phyloP scores from a whole-genome alignment of 148 eudicot genomes.

The Beta vulgaris region DNA sequence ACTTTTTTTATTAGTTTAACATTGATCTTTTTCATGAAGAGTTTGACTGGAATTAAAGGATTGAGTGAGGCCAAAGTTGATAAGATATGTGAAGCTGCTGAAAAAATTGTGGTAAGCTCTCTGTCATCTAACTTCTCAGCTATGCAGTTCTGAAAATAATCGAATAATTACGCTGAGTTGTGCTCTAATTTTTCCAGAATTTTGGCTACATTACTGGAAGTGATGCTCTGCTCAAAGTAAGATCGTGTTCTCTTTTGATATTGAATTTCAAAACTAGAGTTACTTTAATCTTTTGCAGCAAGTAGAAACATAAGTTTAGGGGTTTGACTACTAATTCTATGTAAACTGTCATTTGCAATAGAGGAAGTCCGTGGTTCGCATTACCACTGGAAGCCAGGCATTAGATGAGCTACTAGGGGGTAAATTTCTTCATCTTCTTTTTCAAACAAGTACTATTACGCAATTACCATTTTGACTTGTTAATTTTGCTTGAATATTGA shows the following conservation, averaged over 20 bases:
- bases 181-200: conserved; percentile 45
- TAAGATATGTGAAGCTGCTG: conserved; percentile 96
- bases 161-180: not conserved
- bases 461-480: not conserved
- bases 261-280: not conserved
- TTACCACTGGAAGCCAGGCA: conserved; percentile 91
- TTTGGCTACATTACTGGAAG: conserved; percentile 96
- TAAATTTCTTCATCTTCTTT: conserved; percentile 16
- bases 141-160: not conserved
- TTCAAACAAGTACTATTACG: not conserved
- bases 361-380: conserved; percentile 80
- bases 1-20: not conserved
- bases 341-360: conserved; percentile 18
- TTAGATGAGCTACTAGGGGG: conserved; percentile 86
- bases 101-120: conserved; percentile 80
- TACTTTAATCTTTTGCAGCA: no score
- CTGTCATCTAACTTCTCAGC: not conserved
- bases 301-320: not conserved
- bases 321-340: not conserved
- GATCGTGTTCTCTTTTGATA: conserved; percentile 22
- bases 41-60: conserved; percentile 89
- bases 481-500: not conserved
- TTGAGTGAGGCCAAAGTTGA: conserved; percentile 98
- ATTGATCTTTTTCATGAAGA: conserved; percentile 33
- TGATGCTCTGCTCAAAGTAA: conserved; percentile 86